Evolutionary conservation across 208 protist species (phyloP).

Genomic region (Angomonas ambiguus): DNA sequence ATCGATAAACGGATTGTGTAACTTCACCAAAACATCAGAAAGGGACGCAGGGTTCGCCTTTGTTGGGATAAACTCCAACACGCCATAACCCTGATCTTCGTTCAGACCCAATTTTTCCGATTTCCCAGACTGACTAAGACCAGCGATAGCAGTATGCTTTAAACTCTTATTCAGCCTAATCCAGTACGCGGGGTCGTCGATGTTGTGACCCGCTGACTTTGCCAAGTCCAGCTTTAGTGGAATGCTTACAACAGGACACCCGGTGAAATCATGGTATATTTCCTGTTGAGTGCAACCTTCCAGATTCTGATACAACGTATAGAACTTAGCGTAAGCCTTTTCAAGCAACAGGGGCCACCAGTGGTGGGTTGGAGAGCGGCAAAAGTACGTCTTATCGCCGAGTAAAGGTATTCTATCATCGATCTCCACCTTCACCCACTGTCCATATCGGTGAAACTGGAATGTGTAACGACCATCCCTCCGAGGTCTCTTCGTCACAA

Average conservation of each 20-base stretch:
- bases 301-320: slow-evolving; percentile 52
- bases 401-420: slow-evolving; percentile 54
- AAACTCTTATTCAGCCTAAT: slow-evolving; percentile 32
- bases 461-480: slow-evolving; percentile 61
- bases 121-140: slow-evolving; percentile 14
- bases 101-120: slow-evolving; percentile 29
- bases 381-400: slow-evolving; percentile 44
- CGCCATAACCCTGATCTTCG: slow-evolving; percentile 43
- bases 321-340: slow-evolving; percentile 84
- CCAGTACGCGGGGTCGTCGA: slow-evolving; percentile 49
- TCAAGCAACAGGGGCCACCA: slow-evolving; percentile 73
- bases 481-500: slow-evolving; percentile 49
- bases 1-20: slow-evolving; percentile 52
- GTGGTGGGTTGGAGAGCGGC: slow-evolving; percentile 48
- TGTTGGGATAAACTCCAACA: slow-evolving; percentile 36
- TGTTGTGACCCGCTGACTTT: slow-evolving; percentile 21
- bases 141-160: slow-evolving; percentile 25
- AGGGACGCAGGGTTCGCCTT: slow-evolving; percentile 20
- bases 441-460: slow-evolving; percentile 59
- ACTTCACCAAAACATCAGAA: slow-evolving; percentile 45
- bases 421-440: slow-evolving; percentile 67
- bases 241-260: slow-evolving; percentile 38
- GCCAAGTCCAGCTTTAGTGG: slow-evolving; percentile 21
- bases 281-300: slow-evolving; percentile 53
- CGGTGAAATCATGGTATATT: slow-evolving; percentile 56